phyloP scores from a whole-genome alignment of 1,284 basidiomycete genomes.

The Ceratobasidium sp. region DNA sequence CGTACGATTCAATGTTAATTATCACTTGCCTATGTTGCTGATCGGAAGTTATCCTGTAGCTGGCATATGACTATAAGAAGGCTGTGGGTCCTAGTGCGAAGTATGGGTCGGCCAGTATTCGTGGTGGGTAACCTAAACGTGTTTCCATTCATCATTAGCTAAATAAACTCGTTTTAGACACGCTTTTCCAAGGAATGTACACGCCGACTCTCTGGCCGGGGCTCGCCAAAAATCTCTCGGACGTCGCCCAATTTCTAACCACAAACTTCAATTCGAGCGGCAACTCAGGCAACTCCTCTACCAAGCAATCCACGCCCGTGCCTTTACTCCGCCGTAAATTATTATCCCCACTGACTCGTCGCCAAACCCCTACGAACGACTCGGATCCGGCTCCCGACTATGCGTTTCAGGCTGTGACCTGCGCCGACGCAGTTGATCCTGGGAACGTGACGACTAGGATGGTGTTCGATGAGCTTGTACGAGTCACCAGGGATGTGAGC shows the following conservation, averaged over 20 bases:
- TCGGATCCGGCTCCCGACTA: slow-evolving; percentile 10
- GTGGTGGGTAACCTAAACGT: slow-evolving; percentile 11
- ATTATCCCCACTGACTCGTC: not conserved
- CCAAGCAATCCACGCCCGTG: not conserved
- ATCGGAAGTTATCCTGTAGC: not conserved
- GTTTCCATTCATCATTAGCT: not conserved
- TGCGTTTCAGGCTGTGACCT: slow-evolving; percentile 37
- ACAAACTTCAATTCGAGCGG: not conserved
- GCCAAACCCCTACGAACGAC: not conserved
- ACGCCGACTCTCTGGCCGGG: slow-evolving; percentile 39
- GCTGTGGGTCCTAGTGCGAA: slow-evolving; percentile 1
- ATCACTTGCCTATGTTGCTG: not conserved
- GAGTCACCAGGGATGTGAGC: slow-evolving; percentile 13
- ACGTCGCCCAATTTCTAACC: not conserved
- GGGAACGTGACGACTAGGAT: slow-evolving; percentile 42
- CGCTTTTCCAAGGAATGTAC: slow-evolving; percentile 38
- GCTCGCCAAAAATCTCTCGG: slow-evolving; percentile 25
- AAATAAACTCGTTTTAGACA: not conserved
- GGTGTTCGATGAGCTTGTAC: slow-evolving; percentile 36
- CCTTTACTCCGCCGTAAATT: not conserved
- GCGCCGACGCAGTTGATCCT: slow-evolving; percentile 39
- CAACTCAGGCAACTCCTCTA: not conserved
- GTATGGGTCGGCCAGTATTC: slow-evolving; percentile 23
- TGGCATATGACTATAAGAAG: slow-evolving; percentile 27
- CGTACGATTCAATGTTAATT: not conserved